phyloP scores from a whole-genome alignment of 805 yeast genomes.

The Pichia kluyveri region DNA sequence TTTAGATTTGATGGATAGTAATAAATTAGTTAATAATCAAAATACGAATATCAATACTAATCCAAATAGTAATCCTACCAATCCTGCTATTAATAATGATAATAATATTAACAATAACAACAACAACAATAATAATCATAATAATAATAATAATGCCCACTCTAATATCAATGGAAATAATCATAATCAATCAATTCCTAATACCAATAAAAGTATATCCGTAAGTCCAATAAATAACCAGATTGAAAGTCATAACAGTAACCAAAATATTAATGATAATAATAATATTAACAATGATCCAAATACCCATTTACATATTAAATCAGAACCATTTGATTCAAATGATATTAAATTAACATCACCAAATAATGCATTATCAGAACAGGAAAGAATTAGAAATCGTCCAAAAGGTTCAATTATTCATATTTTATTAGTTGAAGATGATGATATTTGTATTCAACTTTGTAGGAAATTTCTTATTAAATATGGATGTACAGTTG shows the following conservation, averaged over 20 bases:
- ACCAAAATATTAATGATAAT: too few relatives aligned
- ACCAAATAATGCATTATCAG: not conserved
- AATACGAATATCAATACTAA: conserved; percentile 1
- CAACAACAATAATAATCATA: not conserved
- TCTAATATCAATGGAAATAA: not conserved
- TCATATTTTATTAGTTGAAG: conserved; percentile 72
- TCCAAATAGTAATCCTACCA: not conserved
- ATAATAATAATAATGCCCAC: not conserved
- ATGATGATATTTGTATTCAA: conserved; percentile 74
- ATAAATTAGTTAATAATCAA: not conserved
- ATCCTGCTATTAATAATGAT: conserved; percentile 8
- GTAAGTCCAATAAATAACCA: too few relatives aligned
- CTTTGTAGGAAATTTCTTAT: conserved; percentile 73
- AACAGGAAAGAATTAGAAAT: conserved; percentile 13
- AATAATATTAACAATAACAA: not conserved
- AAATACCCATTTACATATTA: not conserved
- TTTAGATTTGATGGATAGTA: conserved; percentile 1
- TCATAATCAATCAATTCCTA: not conserved
- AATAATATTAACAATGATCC: not conserved
- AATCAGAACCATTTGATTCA: not conserved
- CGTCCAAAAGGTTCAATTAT: conserved; percentile 33
- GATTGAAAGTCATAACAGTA: too few relatives aligned
- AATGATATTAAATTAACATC: not conserved
- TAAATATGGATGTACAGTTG: conserved; percentile 87
- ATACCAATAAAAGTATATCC: too few relatives aligned